Evolutionary conservation across 345 rosid genomes (phyloP), one percentile per base, ranked within the genome.

Genomic region (Lagerstroemia speciosa): DNA sequence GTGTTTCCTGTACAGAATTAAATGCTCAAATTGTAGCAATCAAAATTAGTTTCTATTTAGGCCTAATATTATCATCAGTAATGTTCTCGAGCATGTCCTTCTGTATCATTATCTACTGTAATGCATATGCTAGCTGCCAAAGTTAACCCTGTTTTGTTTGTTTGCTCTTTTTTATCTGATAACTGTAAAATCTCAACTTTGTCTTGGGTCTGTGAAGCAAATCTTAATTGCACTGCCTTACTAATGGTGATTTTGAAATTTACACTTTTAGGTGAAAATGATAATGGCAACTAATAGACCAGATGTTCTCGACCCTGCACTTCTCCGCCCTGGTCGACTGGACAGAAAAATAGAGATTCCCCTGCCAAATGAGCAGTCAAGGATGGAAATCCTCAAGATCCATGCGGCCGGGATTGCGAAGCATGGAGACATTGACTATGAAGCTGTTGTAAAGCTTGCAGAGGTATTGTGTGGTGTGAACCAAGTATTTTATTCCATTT

Each of bases 201-300:
- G 9, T 36, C 8, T 9, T 19, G 8, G 27, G 26, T 11, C 27
- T 31, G n/a, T n/a, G 67, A n/a, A 5, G 3, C 32, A 12, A 19
- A 2, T n/a, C n/a, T 64, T 36, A 7, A 4, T 31, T 8, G 9
- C n/a, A 22, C 19, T 33, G 24, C 2, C n/a, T 6, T 12, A 27
- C 2, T 58, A 11, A 58, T 58, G 63, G 16, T 19, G 67, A n/a
- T 64, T 24, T 32, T 41, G 48, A 73, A 53, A 52, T 32, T 26
- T 63, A 38, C 19, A 65, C 29, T 17, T 62, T n/a, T 66, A 94
- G 99, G 97, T 94, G 69, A 94, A 94, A 83, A 91, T 94, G 97
- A 91, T 94, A 64, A 94, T 94, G 99, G 99, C 99, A 1, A 94
- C 99, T 29, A 93, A 93, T 79, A 78, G 98, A 67, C 98, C 98